phyloP scores from a whole-genome alignment of 208 protist species.

The Acanthamoeba divionensis region DNA sequence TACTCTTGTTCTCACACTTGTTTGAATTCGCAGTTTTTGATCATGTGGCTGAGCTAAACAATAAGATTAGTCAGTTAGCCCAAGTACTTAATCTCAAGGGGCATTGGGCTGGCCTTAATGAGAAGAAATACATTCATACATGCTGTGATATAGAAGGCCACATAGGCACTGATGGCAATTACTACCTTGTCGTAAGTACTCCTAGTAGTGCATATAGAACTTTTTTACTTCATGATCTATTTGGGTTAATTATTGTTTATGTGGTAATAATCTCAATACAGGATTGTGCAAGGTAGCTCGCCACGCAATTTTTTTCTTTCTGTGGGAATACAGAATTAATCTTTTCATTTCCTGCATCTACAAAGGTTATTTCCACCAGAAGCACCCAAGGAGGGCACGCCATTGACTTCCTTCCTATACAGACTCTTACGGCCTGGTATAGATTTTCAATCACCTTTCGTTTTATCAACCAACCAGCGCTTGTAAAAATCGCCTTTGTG shows the following conservation, averaged over 20 bases:
- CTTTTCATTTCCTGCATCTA: no score
- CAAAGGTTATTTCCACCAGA: not conserved
- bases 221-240: not conserved
- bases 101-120: not conserved
- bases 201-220: no score
- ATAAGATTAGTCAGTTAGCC: not conserved
- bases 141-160: conserved; percentile 44
- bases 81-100: conserved; percentile 33
- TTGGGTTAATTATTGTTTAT: no score
- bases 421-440: not conserved
- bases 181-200: not conserved
- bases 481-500: no score
- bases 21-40: not conserved
- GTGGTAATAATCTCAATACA: no score
- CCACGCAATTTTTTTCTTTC: no score
- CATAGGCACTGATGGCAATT: not conserved
- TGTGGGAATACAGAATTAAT: no score
- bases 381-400: not conserved
- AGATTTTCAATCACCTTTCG: no score
- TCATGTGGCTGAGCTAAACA: not conserved
- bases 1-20: not conserved
- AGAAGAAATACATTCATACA: not conserved
- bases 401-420: conserved; percentile 7
- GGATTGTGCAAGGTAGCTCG: no score
- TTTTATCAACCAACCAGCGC: no score